Base-by-base conservation (phyloP, 2,329 filamentous ascomycete species). In the Xylaria sp. region DNA sequence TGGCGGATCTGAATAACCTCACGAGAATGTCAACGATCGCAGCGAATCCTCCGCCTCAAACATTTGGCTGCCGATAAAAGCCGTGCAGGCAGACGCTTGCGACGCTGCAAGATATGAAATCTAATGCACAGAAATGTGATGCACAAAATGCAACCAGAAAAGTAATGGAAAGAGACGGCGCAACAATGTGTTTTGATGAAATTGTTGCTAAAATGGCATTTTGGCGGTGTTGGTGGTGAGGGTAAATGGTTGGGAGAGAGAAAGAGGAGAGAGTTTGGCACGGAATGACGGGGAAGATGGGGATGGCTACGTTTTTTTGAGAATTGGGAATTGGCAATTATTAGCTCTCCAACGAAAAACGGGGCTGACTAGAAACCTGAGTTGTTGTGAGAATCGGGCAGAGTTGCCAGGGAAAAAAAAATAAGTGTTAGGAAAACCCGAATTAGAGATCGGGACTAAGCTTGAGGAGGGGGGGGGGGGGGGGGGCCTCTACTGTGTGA, bases 301-400 rank as follows among this genome's bases (percentile, higher is more conserved):
- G 82, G 84, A 86, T 85, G 82, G 82, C 81, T 84, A 82, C 82
- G 79, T 81, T 84, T 84, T 84, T 85, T 83, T 81, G 78, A 69
- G 70, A 73, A 71, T 69, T 70, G 68, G 63, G 74, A 79, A 79
- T 78, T 80, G 79, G 74, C 79, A 81, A 81, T 80, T 81, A 82
- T 80, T 80, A 80, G 82, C 79, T 81, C 78, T 79, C 80, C 81
- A 80, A 81, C 80, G 70, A 84, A 85, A 85, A 85, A 81, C 82
- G 83, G 83, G 83, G 82, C 83, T 64, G 61, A 67, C 71, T 68
- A 70, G 68, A 72, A 66, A 70, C 62, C 60, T 69, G 37, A 70
- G 65, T 72, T 70, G 66, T 62, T 69, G 51, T 68, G 37, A 71
- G 51, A 68, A 67, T 65, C 63, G 65, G 74, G 73, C 69, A 79